These are phyloP conservation scores for Bacidia rubella DNA, from an alignment of 495 filamentous ascomycete genomes.

Conservation along the genomic window DNA sequence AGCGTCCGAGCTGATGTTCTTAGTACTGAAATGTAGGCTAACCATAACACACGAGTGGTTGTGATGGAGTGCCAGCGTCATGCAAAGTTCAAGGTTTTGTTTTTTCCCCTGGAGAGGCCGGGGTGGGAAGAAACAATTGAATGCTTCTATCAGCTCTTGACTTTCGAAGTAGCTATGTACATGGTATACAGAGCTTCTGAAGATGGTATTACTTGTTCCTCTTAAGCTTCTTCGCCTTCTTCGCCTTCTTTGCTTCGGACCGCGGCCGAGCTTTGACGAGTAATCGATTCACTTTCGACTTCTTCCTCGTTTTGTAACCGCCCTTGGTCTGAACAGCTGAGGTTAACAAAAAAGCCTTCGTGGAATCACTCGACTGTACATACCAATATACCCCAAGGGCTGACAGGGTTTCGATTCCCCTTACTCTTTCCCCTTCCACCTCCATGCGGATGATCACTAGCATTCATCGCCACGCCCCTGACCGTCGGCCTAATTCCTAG, in stretches of 20 bases:
- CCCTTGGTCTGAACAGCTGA: constrained; percentile 59
- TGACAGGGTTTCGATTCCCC: constrained; percentile 87
- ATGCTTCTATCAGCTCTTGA: too few species aligned
- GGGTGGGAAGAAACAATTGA: too few species aligned
- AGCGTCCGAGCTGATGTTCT: too few species aligned
- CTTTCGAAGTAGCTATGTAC: neutral
- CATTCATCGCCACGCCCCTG: constrained; percentile 95
- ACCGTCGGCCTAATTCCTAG: constrained; percentile 88
- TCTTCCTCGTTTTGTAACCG: constrained; percentile 85
- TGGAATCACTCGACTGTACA: constrained; percentile 25
- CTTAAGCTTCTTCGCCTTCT: constrained; percentile 9
- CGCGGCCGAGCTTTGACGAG: constrained; percentile 61
- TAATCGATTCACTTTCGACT: constrained; percentile 65
- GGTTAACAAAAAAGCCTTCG: constrained; percentile 21
- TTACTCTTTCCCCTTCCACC: constrained; percentile 98
- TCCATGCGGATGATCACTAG: constrained; percentile 91
- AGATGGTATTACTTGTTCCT: neutral
- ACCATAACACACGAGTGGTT: too few species aligned
- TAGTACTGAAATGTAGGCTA: too few species aligned
- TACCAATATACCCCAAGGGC: constrained; percentile 93
- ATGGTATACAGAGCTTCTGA: neutral
- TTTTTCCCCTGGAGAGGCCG: too few species aligned
- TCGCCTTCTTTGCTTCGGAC: constrained; percentile 56
- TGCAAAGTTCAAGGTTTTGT: too few species aligned
- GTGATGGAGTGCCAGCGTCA: too few species aligned